Conservation (phyloP, 768 basidiomycete genomes). For the Termitomyces titanicus region DNA sequence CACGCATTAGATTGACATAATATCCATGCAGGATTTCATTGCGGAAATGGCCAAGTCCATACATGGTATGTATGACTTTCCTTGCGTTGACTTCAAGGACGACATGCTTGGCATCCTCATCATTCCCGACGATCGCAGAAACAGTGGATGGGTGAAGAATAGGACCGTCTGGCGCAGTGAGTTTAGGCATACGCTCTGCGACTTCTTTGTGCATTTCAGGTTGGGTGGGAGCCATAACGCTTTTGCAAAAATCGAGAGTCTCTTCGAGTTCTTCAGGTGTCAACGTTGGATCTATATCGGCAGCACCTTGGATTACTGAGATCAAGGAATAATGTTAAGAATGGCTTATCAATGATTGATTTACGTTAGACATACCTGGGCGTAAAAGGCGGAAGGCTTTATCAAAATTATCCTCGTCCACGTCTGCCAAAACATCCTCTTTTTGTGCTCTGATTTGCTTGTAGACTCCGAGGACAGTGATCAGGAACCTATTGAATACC, state of each 20-base stretch:
- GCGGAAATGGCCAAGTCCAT: constrained; percentile 4
- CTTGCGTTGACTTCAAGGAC: constrained; percentile 2
- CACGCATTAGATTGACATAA: constrained; percentile 5
- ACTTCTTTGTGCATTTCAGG: constrained; percentile 23
- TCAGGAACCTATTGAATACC: neutral
- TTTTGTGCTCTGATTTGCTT: constrained; percentile 38
- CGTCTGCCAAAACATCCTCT: constrained; percentile 27
- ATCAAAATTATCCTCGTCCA: constrained; percentile 39
- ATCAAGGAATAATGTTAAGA: neutral
- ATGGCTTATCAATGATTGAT: neutral
- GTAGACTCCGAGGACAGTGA: constrained; percentile 39
- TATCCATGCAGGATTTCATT: constrained; percentile 6
- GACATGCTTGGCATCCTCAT: constrained; percentile 5
- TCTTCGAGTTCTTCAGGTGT: constrained; percentile 48
- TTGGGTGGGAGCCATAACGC: constrained; percentile 23
- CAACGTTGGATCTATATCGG: constrained; percentile 42
- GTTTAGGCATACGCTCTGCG: constrained; percentile 14
- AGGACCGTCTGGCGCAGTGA: neutral
- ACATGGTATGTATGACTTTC: constrained; percentile 2
- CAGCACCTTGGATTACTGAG: constrained; percentile 50
- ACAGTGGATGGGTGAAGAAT: constrained; percentile 2
- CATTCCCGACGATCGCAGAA: neutral
- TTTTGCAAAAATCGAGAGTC: constrained; percentile 29
- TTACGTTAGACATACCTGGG: constrained; percentile 10
- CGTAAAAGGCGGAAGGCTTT: constrained; percentile 34